Percentiles rank a stretch among this genome's conserved stretches.
These are phyloP conservation scores for Ophiostoma himal-ulmi DNA, from an alignment of 2,329 filamentous ascomycete genomes.

Conservation along the genomic window DNA sequence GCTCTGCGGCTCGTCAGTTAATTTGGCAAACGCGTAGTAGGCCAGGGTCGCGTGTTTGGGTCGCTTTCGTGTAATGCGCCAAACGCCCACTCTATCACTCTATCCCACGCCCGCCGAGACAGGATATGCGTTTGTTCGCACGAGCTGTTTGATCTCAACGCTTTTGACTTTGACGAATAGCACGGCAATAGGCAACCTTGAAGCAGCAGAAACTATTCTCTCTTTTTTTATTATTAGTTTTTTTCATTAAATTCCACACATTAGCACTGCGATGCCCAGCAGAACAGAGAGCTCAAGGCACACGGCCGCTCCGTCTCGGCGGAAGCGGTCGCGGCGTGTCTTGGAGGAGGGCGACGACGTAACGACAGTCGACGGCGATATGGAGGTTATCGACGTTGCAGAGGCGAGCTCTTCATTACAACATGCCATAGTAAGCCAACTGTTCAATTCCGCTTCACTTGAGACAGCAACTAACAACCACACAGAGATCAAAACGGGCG, in stretches of 20 bases:
- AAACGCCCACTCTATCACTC: neutral
- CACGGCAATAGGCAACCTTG: neutral
- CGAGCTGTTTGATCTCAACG: neutral
- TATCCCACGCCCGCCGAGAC: neutral
- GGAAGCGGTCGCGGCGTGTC: constrained; percentile 41
- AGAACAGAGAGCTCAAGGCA: neutral
- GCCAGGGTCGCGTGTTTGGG: neutral
- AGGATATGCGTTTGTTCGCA: neutral
- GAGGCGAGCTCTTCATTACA: constrained; percentile 40
- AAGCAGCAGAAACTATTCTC: neutral
- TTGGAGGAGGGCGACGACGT: constrained; percentile 32
- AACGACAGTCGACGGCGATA: constrained; percentile 18
- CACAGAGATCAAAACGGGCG: constrained; percentile 33
- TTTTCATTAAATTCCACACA: neutral
- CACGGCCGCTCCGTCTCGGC: constrained; percentile 21
- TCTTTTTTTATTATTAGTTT: neutral
- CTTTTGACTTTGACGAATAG: neutral
- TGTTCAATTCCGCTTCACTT: no score
- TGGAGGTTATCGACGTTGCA: constrained; percentile 34
- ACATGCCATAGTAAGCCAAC: constrained; percentile 35
- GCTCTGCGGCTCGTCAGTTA: neutral
- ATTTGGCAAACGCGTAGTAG: constrained; percentile 1
- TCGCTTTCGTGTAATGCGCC: neutral
- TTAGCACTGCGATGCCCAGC: constrained; percentile 5
- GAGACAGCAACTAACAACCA: neutral